phyloP scores from a whole-genome alignment of 305 asterid species.

The Rubia peregrina region DNA sequence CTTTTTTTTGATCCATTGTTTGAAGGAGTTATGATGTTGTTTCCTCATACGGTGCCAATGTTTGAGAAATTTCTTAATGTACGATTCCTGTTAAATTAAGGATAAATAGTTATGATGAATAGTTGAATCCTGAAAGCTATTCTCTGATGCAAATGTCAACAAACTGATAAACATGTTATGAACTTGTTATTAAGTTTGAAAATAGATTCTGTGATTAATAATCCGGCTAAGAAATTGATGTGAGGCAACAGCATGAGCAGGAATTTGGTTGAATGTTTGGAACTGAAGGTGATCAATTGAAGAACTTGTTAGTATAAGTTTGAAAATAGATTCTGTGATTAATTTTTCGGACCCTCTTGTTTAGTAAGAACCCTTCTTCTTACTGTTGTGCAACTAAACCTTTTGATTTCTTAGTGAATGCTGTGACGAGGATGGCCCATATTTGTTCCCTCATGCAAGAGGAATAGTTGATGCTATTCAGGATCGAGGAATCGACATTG shows the following conservation, averaged over 20 bases:
- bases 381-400: background rate
- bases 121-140: background rate
- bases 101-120: background rate
- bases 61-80: background rate
- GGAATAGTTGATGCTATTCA: conserved; percentile 63
- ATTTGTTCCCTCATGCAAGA: conserved; percentile 53
- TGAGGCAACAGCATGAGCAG: background rate
- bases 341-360: background rate
- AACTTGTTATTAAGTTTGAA: background rate
- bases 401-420: conserved; percentile 18
- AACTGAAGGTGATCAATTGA: background rate
- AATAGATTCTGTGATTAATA: background rate
- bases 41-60: background rate
- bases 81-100: background rate
- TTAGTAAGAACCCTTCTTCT: background rate
- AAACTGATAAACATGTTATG: too few relatives aligned
- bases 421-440: conserved; percentile 26
- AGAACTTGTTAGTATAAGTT: background rate
- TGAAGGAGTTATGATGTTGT: background rate
- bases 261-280: background rate
- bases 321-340: too few relatives aligned
- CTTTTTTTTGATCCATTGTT: background rate
- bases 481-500: conserved; percentile 58
- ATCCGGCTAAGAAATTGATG: background rate
- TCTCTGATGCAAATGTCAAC: background rate